phyloP scores from a whole-genome alignment of 2,329 filamentous ascomycete genomes.

The Penicillium sp. region DNA sequence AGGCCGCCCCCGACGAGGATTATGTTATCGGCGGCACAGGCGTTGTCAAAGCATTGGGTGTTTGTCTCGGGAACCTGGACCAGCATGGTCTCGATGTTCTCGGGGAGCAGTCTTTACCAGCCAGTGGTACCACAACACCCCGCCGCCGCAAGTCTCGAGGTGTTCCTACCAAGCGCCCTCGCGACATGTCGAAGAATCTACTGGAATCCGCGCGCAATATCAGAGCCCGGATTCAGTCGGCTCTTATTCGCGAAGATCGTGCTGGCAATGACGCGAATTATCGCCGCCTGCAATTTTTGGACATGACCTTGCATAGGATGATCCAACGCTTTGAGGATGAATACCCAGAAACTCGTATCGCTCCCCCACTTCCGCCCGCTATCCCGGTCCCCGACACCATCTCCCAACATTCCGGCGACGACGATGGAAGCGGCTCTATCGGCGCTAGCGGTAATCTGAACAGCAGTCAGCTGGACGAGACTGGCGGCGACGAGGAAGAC shows the following conservation, averaged over 20 bases:
- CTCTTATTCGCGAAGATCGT: slow-evolving; percentile 71
- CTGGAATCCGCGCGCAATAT: slow-evolving; percentile 88
- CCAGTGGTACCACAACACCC: slow-evolving; percentile 56
- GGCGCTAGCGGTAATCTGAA: slow-evolving; percentile 35
- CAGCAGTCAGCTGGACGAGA: slow-evolving; percentile 33
- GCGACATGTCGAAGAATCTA: slow-evolving; percentile 90
- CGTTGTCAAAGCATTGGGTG: slow-evolving; percentile 88
- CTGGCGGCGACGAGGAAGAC: slow-evolving; percentile 44
- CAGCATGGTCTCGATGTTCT: slow-evolving; percentile 48
- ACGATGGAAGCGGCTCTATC: slow-evolving; percentile 26
- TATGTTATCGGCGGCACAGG: slow-evolving; percentile 96
- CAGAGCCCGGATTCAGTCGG: slow-evolving; percentile 75
- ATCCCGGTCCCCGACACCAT: slow-evolving; percentile 30
- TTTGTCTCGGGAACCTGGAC: slow-evolving; percentile 79
- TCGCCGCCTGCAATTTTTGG: slow-evolving; percentile 79
- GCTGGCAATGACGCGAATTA: slow-evolving; percentile 73
- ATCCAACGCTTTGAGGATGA: slow-evolving; percentile 96
- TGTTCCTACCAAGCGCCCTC: slow-evolving; percentile 65
- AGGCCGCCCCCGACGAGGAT: slow-evolving; percentile 79
- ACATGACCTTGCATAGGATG: slow-evolving; percentile 83
- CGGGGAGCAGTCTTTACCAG: slow-evolving; percentile 43
- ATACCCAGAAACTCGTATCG: slow-evolving; percentile 79
- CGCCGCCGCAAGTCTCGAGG: slow-evolving; percentile 51
- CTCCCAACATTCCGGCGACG: slow-evolving; percentile 39
- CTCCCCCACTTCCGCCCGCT: slow-evolving; percentile 23